Evolutionary conservation across 805 yeast species (phyloP).

Genomic region (Pichia heedii): DNA sequence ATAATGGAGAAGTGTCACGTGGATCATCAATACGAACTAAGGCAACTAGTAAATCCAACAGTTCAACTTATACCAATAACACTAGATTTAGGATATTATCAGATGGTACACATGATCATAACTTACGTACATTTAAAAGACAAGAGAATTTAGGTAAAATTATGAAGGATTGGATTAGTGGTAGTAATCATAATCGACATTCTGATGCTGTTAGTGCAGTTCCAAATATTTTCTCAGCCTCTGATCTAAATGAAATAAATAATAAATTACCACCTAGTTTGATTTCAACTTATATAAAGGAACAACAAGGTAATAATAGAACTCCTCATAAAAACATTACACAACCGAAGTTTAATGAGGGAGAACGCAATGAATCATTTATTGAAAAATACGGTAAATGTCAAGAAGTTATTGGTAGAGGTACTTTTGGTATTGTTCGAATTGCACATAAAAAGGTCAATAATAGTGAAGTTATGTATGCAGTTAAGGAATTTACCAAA

Average conservation of each 20-base stretch:
- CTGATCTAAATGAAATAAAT: conserved; percentile 21
- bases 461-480: conserved; percentile 46
- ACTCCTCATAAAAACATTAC: conserved; percentile 11
- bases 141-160: conserved; percentile 69
- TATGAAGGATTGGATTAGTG: conserved; percentile 71
- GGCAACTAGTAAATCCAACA: not conserved
- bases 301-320: conserved; percentile 18
- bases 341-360: conserved; percentile 3
- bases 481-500: conserved; percentile 79
- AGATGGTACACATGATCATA: conserved; percentile 76
- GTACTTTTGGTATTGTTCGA: conserved; percentile 90
- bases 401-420: conserved; percentile 89
- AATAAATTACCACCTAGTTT: conserved; percentile 53
- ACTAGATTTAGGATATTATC: conserved; percentile 6
- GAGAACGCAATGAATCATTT: conserved; percentile 35
- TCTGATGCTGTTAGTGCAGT: conserved; percentile 68
- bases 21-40: conserved; percentile 4
- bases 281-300: conserved; percentile 51
- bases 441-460: conserved; percentile 62
- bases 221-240: conserved; percentile 46
- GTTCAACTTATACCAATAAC: not conserved
- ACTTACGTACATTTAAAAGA: conserved; percentile 62
- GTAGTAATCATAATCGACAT: conserved; percentile 45
- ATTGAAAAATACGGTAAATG: conserved; percentile 89
- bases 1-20: not conserved